phyloP scores from a whole-genome alignment of 129 eudicot genomes.

The Artemisia annua region DNA sequence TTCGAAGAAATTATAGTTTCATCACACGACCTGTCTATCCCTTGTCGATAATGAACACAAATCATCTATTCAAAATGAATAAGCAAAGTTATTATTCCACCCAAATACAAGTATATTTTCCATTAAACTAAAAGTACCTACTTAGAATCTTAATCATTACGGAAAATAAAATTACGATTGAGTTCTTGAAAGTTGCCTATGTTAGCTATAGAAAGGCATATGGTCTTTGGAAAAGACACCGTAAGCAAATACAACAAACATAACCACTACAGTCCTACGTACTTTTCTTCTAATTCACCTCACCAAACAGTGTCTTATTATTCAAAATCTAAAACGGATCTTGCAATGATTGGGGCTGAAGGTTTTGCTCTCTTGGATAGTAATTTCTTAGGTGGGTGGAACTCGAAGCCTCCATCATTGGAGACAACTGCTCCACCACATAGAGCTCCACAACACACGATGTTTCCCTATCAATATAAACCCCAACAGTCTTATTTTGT shows the following conservation, averaged over 20 bases:
- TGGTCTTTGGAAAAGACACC: neutral
- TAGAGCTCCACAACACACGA: slow-evolving; percentile 7
- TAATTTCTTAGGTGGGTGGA: neutral
- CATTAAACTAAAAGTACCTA: neutral
- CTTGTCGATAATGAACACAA: too few species aligned
- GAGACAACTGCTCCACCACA: slow-evolving; percentile 10
- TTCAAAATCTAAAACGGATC: slow-evolving; percentile 16
- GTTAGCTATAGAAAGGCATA: too few species aligned
- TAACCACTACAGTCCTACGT: neutral
- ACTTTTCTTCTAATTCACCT: neutral
- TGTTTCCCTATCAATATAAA: slow-evolving; percentile 25
- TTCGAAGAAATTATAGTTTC: too few species aligned
- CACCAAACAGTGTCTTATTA: slow-evolving; percentile 21
- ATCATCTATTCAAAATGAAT: too few species aligned
- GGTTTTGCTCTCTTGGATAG: slow-evolving; percentile 37
- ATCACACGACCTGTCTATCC: too few species aligned
- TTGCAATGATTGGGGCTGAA: slow-evolving; percentile 30
- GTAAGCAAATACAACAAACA: slow-evolving; percentile 26
- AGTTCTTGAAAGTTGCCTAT: too few species aligned
- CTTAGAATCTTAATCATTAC: too few species aligned
- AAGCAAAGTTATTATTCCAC: fast-evolving
- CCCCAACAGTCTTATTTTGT: slow-evolving; percentile 24
- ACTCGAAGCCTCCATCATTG: slow-evolving; percentile 7
- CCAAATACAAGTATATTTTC: neutral
- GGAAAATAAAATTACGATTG: too few species aligned